phyloP scores from a whole-genome alignment of 1,284 basidiomycete species.

The Meripilus lineatus region DNA sequence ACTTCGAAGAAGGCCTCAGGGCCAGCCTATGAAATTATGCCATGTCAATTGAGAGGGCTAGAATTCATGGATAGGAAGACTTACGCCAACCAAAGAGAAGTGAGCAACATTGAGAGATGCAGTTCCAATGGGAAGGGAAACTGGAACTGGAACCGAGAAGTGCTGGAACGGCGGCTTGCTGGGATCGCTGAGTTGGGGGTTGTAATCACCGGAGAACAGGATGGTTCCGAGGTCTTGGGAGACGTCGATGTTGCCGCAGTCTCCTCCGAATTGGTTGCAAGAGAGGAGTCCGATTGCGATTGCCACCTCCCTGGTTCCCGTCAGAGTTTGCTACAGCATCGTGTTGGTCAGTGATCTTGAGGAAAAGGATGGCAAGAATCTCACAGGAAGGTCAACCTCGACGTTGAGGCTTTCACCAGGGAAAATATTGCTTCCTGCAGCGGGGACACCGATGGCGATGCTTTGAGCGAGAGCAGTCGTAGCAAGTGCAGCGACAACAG shows the following conservation, averaged over 20 bases:
- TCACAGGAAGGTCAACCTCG: conserved; percentile 40
- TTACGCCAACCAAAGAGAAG: conserved; percentile 42
- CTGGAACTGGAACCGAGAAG: conserved; percentile 44
- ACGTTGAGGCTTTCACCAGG: conserved; percentile 36
- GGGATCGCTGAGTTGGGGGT: conserved; percentile 28
- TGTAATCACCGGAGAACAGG: conserved; percentile 41
- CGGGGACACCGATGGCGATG: conserved; percentile 34
- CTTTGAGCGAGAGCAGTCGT: conserved; percentile 35
- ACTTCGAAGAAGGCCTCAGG: no score
- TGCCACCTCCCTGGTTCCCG: conserved; percentile 36
- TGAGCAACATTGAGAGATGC: conserved; percentile 39
- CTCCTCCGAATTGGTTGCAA: conserved; percentile 24
- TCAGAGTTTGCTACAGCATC: no score
- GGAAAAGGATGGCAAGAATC: conserved; percentile 13
- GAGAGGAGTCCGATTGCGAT: conserved; percentile 37
- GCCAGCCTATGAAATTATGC: no score
- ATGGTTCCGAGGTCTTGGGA: conserved; percentile 34
- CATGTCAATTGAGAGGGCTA: no score
- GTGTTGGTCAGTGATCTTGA: not conserved
- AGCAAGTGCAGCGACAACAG: conserved; percentile 18
- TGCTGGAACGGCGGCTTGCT: conserved; percentile 42
- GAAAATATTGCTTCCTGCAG: conserved; percentile 24
- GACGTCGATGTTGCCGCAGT: conserved; percentile 20
- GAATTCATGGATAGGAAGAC: no score
- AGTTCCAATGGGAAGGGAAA: conserved; percentile 21